Conservation (phyloP, 768 basidiomycete genomes). For the Agaricus subrufescens region DNA sequence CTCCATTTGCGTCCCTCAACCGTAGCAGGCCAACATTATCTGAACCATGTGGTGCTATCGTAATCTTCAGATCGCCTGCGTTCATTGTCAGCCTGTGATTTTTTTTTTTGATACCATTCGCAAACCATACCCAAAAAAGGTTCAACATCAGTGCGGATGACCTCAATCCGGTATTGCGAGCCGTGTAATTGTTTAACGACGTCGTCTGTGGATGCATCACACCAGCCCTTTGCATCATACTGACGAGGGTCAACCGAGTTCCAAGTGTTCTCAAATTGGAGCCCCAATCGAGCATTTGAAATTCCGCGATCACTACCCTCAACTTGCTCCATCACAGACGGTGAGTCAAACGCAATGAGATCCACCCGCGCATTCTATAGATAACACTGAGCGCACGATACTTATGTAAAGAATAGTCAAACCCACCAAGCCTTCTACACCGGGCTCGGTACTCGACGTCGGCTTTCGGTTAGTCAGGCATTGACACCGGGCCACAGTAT, state of each 20-base stretch:
- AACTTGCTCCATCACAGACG: slow-evolving; percentile 49
- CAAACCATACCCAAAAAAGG: slow-evolving; percentile 55
- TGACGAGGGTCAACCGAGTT: slow-evolving; percentile 35
- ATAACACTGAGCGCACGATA: slow-evolving; percentile 1
- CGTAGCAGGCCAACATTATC: slow-evolving; percentile 39
- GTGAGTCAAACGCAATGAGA: slow-evolving; percentile 73
- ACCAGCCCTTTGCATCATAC: slow-evolving; percentile 64
- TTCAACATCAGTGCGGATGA: slow-evolving; percentile 47
- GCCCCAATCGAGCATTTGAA: slow-evolving; percentile 11
- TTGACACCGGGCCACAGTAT: neutral
- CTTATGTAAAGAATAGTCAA: neutral
- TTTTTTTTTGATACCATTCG: neutral
- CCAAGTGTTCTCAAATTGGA: slow-evolving; percentile 60
- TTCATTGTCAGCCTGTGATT: slow-evolving; percentile 5
- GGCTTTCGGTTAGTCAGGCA: neutral
- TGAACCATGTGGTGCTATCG: slow-evolving; percentile 28
- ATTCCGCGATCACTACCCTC: slow-evolving; percentile 12
- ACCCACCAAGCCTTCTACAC: slow-evolving; percentile 18
- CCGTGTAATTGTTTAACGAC: slow-evolving; percentile 52
- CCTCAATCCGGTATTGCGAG: slow-evolving; percentile 37
- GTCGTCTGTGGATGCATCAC: slow-evolving; percentile 47
- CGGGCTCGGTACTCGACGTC: neutral
- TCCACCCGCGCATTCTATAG: slow-evolving; percentile 36
- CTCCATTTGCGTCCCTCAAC: slow-evolving; percentile 60
- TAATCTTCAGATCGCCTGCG: slow-evolving; percentile 64